Base-by-base conservation (phyloP, 495 filamentous ascomycete genomes). In the Aspergillus heteromorphus region DNA sequence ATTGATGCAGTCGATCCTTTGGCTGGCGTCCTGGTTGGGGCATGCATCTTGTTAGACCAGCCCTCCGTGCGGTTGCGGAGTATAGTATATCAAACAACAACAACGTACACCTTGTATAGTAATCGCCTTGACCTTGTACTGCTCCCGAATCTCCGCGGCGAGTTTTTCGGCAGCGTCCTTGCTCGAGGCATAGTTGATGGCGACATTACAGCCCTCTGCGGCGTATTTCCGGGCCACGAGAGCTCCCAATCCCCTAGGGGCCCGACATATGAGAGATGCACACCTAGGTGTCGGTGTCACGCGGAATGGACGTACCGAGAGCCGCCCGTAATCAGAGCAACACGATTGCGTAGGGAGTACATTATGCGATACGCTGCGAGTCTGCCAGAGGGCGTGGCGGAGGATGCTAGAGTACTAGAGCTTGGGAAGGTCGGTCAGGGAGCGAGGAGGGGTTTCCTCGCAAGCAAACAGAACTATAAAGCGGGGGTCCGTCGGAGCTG, bases 221-320 rank as follows among this genome's bases (percentile, higher is more conserved):
- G 86, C 87, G 63, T 89, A 89, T 34, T 85, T 86, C 34, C 78
- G 68, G 27, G 73, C 78, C 3, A 87, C 73, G 8, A 82, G 51
- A 41, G 83, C 86, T 18, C 87, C 87, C 4, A 89, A 75, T 11
- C 87, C 86, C 60, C 83, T 86, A 54, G 42, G n/a, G n/a, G n/a
- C n/a, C 25, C 5, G 41, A n/a, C 27, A 17, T 45, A 21, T 51
- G 31, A 23, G 16, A 36, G 16, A 25, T 23, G n/a, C 4, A 25
- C 8, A 40, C n/a, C n/a, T n/a, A n/a, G n/a, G n/a, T n/a, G n/a
- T n/a, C n/a, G n/a, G n/a, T 20, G 16, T 38, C 34, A 51, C 20
- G 23, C 5, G 19, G 0, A 17, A 30, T 6, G 23, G 14, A 16
- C 9, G 27, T 42, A 43, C 43, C n/a, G 21, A 17, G 36, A 51